Evolutionary conservation across 169 alveolate species (phyloP).

Genomic region (Theileria sp.): DNA sequence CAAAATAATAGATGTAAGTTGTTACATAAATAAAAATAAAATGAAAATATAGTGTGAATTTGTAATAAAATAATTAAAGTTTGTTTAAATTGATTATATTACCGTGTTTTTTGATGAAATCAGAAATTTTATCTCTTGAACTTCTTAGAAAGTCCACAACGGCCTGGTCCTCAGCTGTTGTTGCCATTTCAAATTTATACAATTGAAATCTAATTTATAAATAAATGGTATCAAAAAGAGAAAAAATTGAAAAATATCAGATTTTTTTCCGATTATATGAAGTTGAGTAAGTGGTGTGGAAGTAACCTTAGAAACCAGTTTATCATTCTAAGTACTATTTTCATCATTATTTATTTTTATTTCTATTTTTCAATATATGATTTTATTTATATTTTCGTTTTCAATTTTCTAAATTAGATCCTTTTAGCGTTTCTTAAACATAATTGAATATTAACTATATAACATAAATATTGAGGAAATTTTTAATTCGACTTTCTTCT

Average conservation of each 20-base stretch:
- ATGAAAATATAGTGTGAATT: background rate
- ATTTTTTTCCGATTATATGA: background rate
- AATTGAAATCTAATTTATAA: background rate
- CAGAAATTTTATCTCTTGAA: background rate
- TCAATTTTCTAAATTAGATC: background rate
- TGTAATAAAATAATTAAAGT: background rate
- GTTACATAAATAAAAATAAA: background rate
- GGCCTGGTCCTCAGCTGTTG: background rate
- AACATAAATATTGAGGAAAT: background rate
- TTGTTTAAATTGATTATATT: background rate
- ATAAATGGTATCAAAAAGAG: background rate
- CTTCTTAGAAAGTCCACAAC: slow-evolving; percentile 8
- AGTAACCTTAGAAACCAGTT: background rate
- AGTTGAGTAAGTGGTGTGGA: background rate
- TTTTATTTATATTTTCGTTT: too few relatives aligned
- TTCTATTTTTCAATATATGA: background rate
- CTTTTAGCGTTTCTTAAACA: background rate
- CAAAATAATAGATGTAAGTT: background rate
- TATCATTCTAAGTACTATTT: background rate
- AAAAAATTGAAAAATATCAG: background rate
- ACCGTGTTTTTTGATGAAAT: slow-evolving; percentile 7
- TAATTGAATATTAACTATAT: background rate
- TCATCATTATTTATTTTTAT: background rate
- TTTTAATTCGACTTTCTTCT: background rate
- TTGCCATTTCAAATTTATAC: background rate